Base-by-base conservation (phyloP, 208 protist species). In the Trypanosoma boissoni region DNA sequence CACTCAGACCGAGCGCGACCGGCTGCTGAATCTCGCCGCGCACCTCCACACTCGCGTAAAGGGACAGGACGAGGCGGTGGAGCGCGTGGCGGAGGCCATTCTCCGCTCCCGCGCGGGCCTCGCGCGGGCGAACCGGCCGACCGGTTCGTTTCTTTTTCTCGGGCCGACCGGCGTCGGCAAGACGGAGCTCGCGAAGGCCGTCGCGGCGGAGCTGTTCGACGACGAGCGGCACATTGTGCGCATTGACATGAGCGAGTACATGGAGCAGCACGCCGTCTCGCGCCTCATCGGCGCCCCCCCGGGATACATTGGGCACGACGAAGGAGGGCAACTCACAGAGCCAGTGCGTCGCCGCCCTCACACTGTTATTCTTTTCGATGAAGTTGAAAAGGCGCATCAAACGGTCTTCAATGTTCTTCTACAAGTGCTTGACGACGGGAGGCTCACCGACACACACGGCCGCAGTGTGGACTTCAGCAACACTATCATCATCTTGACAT, bases 201-300 rank as follows among this genome's bases (percentile, higher is more conserved):
- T 99, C 2, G 95, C 96, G 2, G 70, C 71, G 56, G 85, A 97
- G 24, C 86, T 99, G n/a, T 99, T 99, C 58, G 97, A 99, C 75
- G 86, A 97, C 49, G 98, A 99, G 27, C 81, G 93, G 8, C 80
- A 91, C 55, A 97, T 99, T 32, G 87, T 98, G 32, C 86, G 97
- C 23, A 96, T 99, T 52, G 98, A 99, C 83, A 99, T 99, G 97
- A 94, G 78, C 57, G 98, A 99, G 81, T 99, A 99, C 81, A 99
- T 98, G 95, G 96, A 99, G 74, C 55, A 78, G 43, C 97, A 98
- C 75, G 83, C 86, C 6, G 95, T 99, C 2, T 69, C 95, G 1
- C 82, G 98, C 20, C 83, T 99, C 3, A 99, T 99, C 59, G 98
- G 98, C 37, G 88, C 97, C 3, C 97, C 98, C 28, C 98, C 98